Conservation (phyloP, 768 basidiomycete species). For the Cytidiella melzeri region DNA sequence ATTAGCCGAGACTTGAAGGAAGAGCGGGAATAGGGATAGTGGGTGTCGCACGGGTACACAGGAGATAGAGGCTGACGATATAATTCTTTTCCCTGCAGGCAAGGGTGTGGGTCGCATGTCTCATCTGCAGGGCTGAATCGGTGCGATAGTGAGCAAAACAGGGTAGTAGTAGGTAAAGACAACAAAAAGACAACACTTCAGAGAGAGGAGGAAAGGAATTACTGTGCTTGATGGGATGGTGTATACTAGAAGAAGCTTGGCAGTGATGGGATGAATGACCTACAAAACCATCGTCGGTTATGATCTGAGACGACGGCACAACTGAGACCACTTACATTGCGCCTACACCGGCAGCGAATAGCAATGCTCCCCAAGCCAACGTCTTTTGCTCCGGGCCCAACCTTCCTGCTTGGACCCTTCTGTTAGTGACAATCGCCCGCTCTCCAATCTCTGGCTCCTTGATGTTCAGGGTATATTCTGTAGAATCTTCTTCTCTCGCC, state of each 20-base stretch:
- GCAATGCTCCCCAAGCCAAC: slow-evolving; percentile 77
- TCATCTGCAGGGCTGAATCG: not conserved
- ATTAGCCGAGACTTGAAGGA: too few relatives aligned
- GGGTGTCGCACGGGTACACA: not conserved
- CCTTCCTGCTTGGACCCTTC: slow-evolving; percentile 45
- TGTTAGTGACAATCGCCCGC: slow-evolving; percentile 56
- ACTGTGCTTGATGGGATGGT: too few relatives aligned
- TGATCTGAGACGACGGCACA: not conserved
- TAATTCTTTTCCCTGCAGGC: not conserved
- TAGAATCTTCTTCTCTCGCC: slow-evolving; percentile 49
- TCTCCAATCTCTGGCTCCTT: slow-evolving; percentile 59
- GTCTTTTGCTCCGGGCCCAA: slow-evolving; percentile 67
- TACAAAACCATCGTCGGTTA: not conserved
- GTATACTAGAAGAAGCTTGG: slow-evolving; percentile 8
- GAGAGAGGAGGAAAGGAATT: too few relatives aligned
- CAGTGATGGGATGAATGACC: slow-evolving; percentile 7
- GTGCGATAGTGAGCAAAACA: not conserved
- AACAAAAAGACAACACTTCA: not conserved
- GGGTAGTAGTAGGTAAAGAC: not conserved
- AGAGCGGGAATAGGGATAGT: not conserved
- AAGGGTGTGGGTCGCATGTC: not conserved
- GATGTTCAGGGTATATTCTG: slow-evolving; percentile 53
- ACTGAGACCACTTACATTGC: slow-evolving; percentile 58
- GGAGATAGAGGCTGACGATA: not conserved
- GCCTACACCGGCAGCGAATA: slow-evolving; percentile 77